These are phyloP conservation scores for Trichoderma virens DNA, from an alignment of 495 filamentous ascomycete genomes.

Conservation along the genomic window DNA sequence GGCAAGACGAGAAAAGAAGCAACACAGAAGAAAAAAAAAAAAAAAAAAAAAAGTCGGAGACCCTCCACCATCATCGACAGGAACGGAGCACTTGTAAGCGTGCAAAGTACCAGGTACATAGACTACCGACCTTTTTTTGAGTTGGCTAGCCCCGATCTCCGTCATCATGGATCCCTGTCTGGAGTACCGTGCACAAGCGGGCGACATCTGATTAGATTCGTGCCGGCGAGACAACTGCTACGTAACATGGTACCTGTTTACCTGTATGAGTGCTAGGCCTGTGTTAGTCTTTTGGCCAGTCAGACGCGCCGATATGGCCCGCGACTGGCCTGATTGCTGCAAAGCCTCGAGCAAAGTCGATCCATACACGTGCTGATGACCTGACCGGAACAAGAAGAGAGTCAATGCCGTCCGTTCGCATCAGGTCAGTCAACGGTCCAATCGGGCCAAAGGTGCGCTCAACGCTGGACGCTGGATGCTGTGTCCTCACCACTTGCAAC, in stretches of 20 bases:
- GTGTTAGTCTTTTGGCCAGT: not conserved
- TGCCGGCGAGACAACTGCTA: not conserved
- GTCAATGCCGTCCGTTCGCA: not conserved
- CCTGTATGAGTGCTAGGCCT: not conserved
- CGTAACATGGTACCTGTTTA: not conserved
- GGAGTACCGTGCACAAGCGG: not conserved
- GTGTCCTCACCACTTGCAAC: not conserved
- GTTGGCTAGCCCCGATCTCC: conserved; percentile 6
- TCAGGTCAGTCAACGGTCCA: not conserved
- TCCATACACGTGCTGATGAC: not conserved
- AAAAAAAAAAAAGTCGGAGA: too few species aligned
- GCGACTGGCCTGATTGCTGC: not conserved
- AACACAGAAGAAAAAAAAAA: too few species aligned
- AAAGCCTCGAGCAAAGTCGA: not conserved
- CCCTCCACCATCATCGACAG: too few species aligned
- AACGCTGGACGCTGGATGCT: not conserved
- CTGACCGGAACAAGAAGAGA: not conserved
- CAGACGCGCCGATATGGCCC: not conserved
- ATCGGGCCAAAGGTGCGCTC: not conserved
- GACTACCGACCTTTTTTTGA: not conserved
- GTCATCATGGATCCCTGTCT: not conserved
- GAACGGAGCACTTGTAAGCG: too few species aligned
- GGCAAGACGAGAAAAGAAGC: not conserved
- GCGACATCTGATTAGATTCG: conserved; percentile 2
- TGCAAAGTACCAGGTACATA: too few species aligned